Conservation (phyloP, 2,329 filamentous ascomycete genomes). For the Colletotrichum destructivum region DNA sequence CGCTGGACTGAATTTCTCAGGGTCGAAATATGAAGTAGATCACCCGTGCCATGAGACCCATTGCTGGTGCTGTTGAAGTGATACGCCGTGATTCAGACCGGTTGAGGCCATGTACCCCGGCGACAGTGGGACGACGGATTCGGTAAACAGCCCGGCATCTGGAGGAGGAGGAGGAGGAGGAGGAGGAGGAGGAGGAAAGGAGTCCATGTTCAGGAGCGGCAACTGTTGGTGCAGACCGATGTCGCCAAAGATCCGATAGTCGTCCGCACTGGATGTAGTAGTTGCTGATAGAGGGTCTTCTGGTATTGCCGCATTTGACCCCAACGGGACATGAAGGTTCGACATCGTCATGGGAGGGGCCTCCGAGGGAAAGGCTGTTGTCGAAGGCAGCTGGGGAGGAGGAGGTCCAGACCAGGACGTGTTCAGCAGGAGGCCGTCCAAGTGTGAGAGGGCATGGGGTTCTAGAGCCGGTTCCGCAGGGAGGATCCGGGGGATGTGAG, state of each 20-base stretch:
- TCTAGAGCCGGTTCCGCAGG: slow-evolving; percentile 12
- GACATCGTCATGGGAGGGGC: neutral
- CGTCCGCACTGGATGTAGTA: neutral
- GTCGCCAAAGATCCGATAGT: slow-evolving; percentile 6
- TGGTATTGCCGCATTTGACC: too few relatives aligned
- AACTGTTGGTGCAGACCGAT: neutral
- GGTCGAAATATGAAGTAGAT: slow-evolving; percentile 2
- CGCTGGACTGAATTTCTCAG: neutral
- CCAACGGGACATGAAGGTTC: neutral
- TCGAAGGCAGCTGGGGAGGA: neutral
- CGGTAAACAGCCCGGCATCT: neutral
- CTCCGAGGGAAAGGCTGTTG: neutral
- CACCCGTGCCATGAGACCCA: slow-evolving; percentile 33
- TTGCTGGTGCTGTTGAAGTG: slow-evolving; percentile 17
- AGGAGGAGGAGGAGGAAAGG: neutral
- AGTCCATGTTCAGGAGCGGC: slow-evolving; percentile 10
- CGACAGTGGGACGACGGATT: neutral
- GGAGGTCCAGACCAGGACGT: slow-evolving; percentile 14
- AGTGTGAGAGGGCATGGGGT: slow-evolving; percentile 4
- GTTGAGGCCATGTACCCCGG: slow-evolving; percentile 1
- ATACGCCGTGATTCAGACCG: neutral
- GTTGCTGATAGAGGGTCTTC: neutral
- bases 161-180: too few relatives aligned
- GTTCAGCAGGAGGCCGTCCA: slow-evolving; percentile 20
- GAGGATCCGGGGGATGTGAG: slow-evolving; percentile 6